Base-by-base conservation (phyloP, 2,329 filamentous ascomycete species). In the Fusarium sp. region DNA sequence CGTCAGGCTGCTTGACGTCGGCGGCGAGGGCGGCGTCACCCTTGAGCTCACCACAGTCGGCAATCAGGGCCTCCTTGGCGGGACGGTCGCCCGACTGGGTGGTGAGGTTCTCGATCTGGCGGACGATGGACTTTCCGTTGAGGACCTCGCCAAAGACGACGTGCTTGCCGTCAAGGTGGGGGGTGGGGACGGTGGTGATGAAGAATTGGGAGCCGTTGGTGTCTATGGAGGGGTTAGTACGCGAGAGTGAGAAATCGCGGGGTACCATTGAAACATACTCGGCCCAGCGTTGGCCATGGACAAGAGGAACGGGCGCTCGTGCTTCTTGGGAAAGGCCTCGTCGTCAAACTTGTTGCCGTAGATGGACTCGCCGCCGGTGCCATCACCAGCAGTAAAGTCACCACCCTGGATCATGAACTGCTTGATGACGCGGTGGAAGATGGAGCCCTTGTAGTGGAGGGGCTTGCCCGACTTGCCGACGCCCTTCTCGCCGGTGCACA, bases 141-240 rank as follows among this genome's bases (percentile, higher is more conserved):
- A 98, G 90, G 66, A 98, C 96, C 82, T 98, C 93, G 73, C 97
- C 97, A 79, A 98, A 99, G 27, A 99, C 95, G 56, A 98, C 97
- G 85, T 99, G 96, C 88, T 99, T 99, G 82, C 91, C 91, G 83
- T 99, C 95, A 43, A 98, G 90, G 83, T 98, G 97, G 57, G 95
- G 95, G 16, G 97, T 98, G n/a, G 92, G 89, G 34, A 98, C 94
- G 18, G 97, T 98, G 58, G 97, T 99, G 79, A 98, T 88, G 89
- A 99, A 99, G 90, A 99, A 99, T 81, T 99, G 97, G 60, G 94
- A 97, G 80, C 97, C 97, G 83, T 99, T 99, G 83, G 97, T 98
- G 79, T 93, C 92, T 94, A 76, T 57, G 45, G 59, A 32, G 54
- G 76, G 25, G 23, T 30, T 18, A 50, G 23, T 27, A 25, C 8